Evolutionary conservation across 148 eudicot genomes (phyloP), one percentile per base, ranked within the genome.

Genomic region (Chenopodium suecicum): DNA sequence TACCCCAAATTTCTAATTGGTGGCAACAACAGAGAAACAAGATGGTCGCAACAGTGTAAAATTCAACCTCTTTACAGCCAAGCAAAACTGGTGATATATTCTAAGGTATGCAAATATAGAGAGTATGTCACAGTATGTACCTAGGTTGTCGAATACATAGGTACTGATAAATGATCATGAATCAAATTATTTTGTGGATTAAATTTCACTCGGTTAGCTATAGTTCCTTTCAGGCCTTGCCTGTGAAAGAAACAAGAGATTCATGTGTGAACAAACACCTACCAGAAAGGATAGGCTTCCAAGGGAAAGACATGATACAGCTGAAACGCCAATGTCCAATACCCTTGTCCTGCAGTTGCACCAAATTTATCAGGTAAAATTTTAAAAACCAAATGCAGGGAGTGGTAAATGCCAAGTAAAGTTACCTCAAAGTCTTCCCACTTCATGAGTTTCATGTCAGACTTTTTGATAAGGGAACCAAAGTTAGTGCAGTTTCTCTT

Each of bases 261-360:
- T 9, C 7, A 69, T 4, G 58, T 64, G 70, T 37, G 74, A 46
- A 29, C 7, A 56, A 81, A 68, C 37, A 73, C 80, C 34, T 87
- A 96, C 99, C 99, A 75, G 99, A 96, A 81, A 96, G 99, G 70
- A 96, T 96, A 73, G 99, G 99, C 88, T 84, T 92, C 99, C 99
- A 96, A 56, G 99, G 99, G 80, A 96, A 92, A 23, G 94, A 88
- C 89, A 96, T 79, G 74, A 92, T 80, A 77, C 99, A 94, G 79
- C 95, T 94, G 80, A 96, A 96, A 71, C 98, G 97, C 99, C 99
- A 96, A 79, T 96, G 99, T 20, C 98, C 99, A 0, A 96, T 85
- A 29, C 92, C 95, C 85, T 91, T 96, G 78, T 94, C 98, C 99
- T 95, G 93, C 71, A 74, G 11, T 68, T 75, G 44, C 64, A 84